phyloP scores from a whole-genome alignment of 1,139 yeast species.

The Yamadazyma spencermartinsiae region DNA sequence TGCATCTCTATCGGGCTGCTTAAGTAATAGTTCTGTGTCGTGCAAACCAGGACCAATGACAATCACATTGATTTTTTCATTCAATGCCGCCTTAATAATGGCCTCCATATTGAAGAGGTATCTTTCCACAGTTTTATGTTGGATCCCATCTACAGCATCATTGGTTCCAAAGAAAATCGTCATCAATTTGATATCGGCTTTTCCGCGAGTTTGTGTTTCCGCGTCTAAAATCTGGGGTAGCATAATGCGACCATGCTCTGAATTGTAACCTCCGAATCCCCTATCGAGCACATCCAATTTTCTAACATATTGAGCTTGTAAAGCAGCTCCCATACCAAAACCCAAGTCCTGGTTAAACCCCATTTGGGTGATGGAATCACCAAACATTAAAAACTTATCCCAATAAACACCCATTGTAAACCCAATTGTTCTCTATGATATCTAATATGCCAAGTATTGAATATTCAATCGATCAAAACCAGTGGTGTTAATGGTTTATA shows the following conservation, averaged over 20 bases:
- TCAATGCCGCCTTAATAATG: slow-evolving; percentile 39
- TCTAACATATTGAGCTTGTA: slow-evolving; percentile 48
- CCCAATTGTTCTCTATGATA: not conserved
- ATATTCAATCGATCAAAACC: not conserved
- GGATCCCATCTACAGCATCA: slow-evolving; percentile 57
- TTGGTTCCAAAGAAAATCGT: slow-evolving; percentile 77
- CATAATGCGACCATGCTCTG: slow-evolving; percentile 49
- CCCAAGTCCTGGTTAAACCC: slow-evolving; percentile 37
- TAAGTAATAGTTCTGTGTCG: slow-evolving; percentile 28
- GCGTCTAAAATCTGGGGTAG: slow-evolving; percentile 47
- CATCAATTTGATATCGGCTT: slow-evolving; percentile 36
- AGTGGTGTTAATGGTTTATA: not conserved
- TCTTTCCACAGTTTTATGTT: slow-evolving; percentile 52
- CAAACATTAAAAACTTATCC: slow-evolving; percentile 58
- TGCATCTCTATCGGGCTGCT: slow-evolving; percentile 16
- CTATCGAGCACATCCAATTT: slow-evolving; percentile 57
- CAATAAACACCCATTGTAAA: not conserved
- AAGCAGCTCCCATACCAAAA: slow-evolving; percentile 53
- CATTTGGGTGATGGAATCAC: slow-evolving; percentile 69
- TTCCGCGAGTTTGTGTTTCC: slow-evolving; percentile 31
- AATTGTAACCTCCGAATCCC: slow-evolving; percentile 65
- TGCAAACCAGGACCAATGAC: slow-evolving; percentile 67
- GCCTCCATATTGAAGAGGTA: slow-evolving; percentile 46
- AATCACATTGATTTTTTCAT: slow-evolving; percentile 47
- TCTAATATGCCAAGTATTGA: not conserved